Evolutionary conservation across 345 rosid species (phyloP).

Genomic region (Moringa oleifera): DNA sequence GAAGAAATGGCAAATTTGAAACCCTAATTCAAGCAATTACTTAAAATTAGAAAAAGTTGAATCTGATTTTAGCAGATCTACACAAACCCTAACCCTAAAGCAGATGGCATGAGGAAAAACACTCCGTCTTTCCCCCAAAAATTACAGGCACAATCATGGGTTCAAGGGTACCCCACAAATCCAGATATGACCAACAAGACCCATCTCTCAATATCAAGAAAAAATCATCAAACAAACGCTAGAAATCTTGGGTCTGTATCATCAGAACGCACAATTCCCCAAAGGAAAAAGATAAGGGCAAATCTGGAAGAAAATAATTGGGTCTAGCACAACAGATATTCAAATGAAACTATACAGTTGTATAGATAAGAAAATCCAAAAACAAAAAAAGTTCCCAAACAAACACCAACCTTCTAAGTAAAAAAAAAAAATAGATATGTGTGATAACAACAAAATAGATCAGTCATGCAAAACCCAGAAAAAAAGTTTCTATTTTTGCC

Average conservation of each 20-base stretch:
- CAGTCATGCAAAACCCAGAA: too few species aligned
- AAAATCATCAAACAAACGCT: conserved; percentile 13
- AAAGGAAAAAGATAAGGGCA: conserved; percentile 36
- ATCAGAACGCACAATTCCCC: conserved; percentile 2
- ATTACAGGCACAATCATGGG: conserved; percentile 2
- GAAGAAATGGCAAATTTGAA: conserved; percentile 12
- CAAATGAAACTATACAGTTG: background rate
- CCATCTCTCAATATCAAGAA: conserved; percentile 24
- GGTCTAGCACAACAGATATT: background rate
- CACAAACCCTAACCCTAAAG: conserved; percentile 25
- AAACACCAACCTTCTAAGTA: too few species aligned
- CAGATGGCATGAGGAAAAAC: conserved; percentile 19
- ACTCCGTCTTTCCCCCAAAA: conserved; percentile 15
- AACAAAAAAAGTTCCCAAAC: too few species aligned
- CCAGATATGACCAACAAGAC: conserved; percentile 27
- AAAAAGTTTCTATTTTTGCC: too few species aligned
- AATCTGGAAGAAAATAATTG: conserved; percentile 19
- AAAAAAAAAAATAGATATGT: too few species aligned
- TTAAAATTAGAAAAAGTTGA: background rate
- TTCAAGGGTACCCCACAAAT: conserved; percentile 28
- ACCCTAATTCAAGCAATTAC: conserved; percentile 10
- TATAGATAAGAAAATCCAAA: too few species aligned
- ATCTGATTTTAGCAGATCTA: conserved; percentile 40
- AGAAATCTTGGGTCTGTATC: background rate
- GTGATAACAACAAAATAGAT: too few species aligned